phyloP scores from a whole-genome alignment of 2,329 filamentous ascomycete genomes.

The Fusarium clavum region DNA sequence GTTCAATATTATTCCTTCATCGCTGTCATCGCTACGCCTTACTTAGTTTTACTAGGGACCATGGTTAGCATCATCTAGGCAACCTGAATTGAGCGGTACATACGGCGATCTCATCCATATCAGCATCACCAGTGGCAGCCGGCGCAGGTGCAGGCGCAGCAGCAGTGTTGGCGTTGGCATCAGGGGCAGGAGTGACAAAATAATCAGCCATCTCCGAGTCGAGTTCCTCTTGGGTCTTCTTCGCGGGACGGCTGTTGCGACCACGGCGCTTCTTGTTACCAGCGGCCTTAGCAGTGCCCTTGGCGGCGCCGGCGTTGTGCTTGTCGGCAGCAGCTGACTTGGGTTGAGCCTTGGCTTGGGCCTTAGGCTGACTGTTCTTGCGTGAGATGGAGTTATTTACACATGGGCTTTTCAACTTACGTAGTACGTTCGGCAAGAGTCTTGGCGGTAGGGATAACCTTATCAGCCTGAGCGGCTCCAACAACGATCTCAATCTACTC shows the following conservation, averaged over 20 bases:
- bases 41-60: conserved; percentile 28
- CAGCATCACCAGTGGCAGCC: conserved; percentile 64
- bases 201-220: conserved; percentile 99
- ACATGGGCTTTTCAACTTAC: conserved; percentile 55
- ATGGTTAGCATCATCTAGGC: conserved; percentile 20
- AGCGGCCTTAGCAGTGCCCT: conserved; percentile 56
- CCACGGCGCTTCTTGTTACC: conserved; percentile 64
- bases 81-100: conserved; percentile 16
- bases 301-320: conserved; percentile 64
- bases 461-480: conserved; percentile 77
- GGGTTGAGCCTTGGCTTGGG: conserved; percentile 61
- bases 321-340: conserved; percentile 85
- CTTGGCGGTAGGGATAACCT: conserved; percentile 73
- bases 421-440: conserved; percentile 85
- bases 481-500: conserved; percentile 88
- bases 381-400: conserved; percentile 24
- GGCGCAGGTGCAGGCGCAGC: conserved; percentile 59
- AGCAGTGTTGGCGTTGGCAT: conserved; percentile 57
- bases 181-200: conserved; percentile 69
- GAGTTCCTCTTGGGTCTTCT: conserved; percentile 95
- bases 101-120: conserved; percentile 74
- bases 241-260: conserved; percentile 71
- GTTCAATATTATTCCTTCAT: conserved; percentile 35
- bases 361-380: conserved; percentile 48
- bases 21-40: neutral